Base-by-base conservation (phyloP, 176 grass and related monocot genomes). In the Cocos nucifera region DNA sequence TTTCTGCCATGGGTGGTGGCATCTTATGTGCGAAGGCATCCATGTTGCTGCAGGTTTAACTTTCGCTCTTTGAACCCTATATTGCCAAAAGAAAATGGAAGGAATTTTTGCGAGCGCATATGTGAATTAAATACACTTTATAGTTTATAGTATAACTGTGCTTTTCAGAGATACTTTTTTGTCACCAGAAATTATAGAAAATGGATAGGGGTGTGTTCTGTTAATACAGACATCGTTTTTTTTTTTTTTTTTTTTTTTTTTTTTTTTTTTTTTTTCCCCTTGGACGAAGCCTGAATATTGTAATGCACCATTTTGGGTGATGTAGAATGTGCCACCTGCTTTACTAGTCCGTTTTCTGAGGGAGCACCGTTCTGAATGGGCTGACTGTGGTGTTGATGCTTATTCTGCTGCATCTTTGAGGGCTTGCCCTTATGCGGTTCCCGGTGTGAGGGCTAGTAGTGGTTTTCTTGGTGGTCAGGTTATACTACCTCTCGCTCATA, bases 281-380 rank as follows among this genome's bases (percentile, higher is more conserved):
- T 67, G 66, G 19, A 35, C 26, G 21, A 27, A 7, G 14, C 20
- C 6, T 64, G n/a, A 8, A 14, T 0, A 44, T 12, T 9, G 10
- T 12, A 44, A 12, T 44, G 3, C 35, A 44, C 9, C 6, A 6
- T 44, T 56, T 84, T 39, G 64, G 17, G 53, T 77, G 16, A 25
- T 90, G 54, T 77, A 96, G 91, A 96, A 96, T 58, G 91, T 96
- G 21, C 83, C 91, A 0, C 86, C 91, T 26, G 83, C 91, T 75
- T 73, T 87, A 29, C 83, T 96, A 5, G 83, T 96, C 15, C 78
- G 84, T 10, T 96, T 96, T 85, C 65, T 96, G 69, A 84, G 86
- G 73, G 91, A 95, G 65, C 91, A 90, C 50, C 83, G 91, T 23
- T 90, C 91, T 5, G 86, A 96, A 65, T 96, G 91, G 91, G 86